These are phyloP conservation scores for Calonectria crousiana DNA, from an alignment of 2,329 filamentous ascomycete genomes.

Conservation along the genomic window DNA sequence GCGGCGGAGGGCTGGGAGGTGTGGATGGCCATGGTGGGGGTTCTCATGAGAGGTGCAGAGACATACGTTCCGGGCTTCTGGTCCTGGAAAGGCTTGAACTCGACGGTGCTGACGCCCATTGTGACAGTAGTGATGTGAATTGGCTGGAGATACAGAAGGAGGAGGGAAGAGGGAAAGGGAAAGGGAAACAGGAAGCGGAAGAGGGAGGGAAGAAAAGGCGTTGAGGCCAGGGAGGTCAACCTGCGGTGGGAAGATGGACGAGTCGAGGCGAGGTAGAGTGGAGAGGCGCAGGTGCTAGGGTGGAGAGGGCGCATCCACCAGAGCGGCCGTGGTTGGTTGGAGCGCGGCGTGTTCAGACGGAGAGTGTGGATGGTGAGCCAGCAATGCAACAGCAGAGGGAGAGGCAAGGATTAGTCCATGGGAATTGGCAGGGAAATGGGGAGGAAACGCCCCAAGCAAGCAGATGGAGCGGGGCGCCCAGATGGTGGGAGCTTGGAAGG, in stretches of 20 bases:
- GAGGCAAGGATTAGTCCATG: not conserved
- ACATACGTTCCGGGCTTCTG: conserved; percentile 99
- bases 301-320: conserved; percentile 11
- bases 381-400: conserved; percentile 3
- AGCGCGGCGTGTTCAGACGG: not conserved
- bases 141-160: conserved; percentile 21
- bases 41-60: conserved; percentile 24
- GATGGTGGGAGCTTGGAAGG: not conserved
- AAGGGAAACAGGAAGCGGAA: not conserved
- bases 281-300: conserved; percentile 21
- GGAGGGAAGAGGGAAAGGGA: conserved; percentile 12
- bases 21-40: conserved; percentile 18
- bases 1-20: conserved; percentile 34
- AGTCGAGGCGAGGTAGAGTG: conserved; percentile 23
- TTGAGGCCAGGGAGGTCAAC: conserved; percentile 23
- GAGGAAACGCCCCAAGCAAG: not conserved
- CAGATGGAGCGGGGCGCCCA: not conserved
- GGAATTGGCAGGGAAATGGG: conserved; percentile 3
- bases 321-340: conserved; percentile 32
- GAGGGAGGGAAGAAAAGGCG: conserved; percentile 2
- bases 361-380: conserved; percentile 12
- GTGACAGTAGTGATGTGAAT: conserved; percentile 39
- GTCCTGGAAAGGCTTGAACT: conserved; percentile 88
- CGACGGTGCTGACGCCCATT: conserved; percentile 83
- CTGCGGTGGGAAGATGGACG: conserved; percentile 25